These are phyloP conservation scores for Aspergillus fijiensis DNA, from an alignment of 2,329 filamentous ascomycete genomes.

Conservation along the genomic window DNA sequence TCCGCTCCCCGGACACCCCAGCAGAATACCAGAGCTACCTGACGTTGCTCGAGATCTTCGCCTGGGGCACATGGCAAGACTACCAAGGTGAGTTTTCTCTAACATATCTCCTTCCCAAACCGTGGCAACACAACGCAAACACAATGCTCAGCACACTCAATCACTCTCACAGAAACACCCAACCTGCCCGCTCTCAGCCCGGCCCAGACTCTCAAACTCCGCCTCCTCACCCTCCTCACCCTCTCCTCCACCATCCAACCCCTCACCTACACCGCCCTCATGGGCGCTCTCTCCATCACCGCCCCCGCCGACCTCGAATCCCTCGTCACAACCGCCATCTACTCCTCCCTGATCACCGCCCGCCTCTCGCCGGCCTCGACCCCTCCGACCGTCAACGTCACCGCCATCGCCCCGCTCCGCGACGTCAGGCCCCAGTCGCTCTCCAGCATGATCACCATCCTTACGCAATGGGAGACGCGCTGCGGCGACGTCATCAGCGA, in stretches of 20 bases:
- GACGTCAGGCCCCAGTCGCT: constrained; percentile 77
- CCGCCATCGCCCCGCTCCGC: constrained; percentile 78
- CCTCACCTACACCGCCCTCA: constrained; percentile 72
- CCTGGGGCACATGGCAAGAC: constrained; percentile 81
- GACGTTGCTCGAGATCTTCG: constrained; percentile 80
- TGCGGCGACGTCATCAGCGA: constrained; percentile 72
- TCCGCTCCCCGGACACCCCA: constrained; percentile 55
- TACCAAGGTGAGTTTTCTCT: constrained; percentile 58
- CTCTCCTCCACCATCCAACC: constrained; percentile 67
- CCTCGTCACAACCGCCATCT: constrained; percentile 83
- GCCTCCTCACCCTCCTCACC: constrained; percentile 83
- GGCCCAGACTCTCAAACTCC: constrained; percentile 78
- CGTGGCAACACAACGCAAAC: not conserved
- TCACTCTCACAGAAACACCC: constrained; percentile 40
- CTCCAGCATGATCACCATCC: constrained; percentile 63
- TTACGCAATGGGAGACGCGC: constrained; percentile 74
- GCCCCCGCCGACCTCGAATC: constrained; percentile 73
- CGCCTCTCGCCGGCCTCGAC: constrained; percentile 86
- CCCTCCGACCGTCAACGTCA: constrained; percentile 71
- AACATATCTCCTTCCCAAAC: too few relatives aligned
- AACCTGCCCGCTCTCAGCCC: constrained; percentile 69
- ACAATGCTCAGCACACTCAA: constrained; percentile 1
- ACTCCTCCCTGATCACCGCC: constrained; percentile 76
- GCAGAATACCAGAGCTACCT: constrained; percentile 65
- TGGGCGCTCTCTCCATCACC: constrained; percentile 64